A percentile compares a stretch with the other conserved stretches of the same genome.
These are phyloP conservation scores for Trametes sanguinea DNA, from an alignment of 768 basidiomycete genomes.

Conservation along the genomic window DNA sequence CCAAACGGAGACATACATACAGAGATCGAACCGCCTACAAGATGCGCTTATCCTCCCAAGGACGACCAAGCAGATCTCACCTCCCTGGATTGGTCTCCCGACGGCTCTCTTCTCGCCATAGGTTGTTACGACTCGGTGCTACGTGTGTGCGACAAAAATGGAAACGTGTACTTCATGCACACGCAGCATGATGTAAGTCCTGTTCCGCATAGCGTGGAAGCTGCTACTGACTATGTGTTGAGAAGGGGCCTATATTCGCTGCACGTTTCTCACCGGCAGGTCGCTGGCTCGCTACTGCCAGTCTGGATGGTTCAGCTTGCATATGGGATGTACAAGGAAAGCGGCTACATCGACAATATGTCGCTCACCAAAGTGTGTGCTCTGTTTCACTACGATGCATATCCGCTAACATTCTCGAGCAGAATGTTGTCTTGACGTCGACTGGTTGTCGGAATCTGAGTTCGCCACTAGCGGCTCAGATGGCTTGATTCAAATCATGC, in stretches of 20 bases:
- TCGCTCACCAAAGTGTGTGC: slow-evolving; percentile 60
- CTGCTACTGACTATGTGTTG: slow-evolving; percentile 28
- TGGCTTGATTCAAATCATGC: slow-evolving; percentile 59
- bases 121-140: slow-evolving; percentile 77
- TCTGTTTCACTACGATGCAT: too few relatives aligned
- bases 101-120: slow-evolving; percentile 73
- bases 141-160: slow-evolving; percentile 63
- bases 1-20: background rate
- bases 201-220: background rate
- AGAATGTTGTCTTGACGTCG: slow-evolving; percentile 82
- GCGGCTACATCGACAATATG: slow-evolving; percentile 61
- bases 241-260: slow-evolving; percentile 80
- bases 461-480: slow-evolving; percentile 81
- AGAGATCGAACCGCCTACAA: slow-evolving; percentile 24
- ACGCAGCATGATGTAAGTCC: slow-evolving; percentile 62
- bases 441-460: slow-evolving; percentile 71
- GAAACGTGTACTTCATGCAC: slow-evolving; percentile 64
- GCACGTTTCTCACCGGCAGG: slow-evolving; percentile 75
- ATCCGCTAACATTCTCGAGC: slow-evolving; percentile 1
- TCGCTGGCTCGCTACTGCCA: slow-evolving; percentile 72
- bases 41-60: slow-evolving; percentile 52
- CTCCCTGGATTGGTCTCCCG: slow-evolving; percentile 73
- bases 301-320: slow-evolving; percentile 75
- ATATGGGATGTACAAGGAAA: slow-evolving; percentile 76
- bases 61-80: slow-evolving; percentile 65